Evolutionary conservation across 345 rosid genomes (phyloP), one percentile per base, ranked within the genome.

Genomic region (Eutrema yunnanense): DNA sequence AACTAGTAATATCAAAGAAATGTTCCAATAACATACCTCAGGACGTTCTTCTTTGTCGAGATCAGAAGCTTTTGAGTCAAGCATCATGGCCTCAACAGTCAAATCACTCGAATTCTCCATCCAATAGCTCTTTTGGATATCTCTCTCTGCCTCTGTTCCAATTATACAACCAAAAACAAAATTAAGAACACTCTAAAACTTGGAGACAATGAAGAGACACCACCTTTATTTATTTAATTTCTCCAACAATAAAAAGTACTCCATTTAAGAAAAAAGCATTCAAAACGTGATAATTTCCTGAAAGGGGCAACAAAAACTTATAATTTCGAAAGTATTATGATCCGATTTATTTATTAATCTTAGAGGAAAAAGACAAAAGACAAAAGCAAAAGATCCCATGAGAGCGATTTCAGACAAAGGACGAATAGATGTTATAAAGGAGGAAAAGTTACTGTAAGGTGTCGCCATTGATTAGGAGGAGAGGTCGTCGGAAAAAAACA

Each of bases 11-110:
- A 32, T 1, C 34, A 32, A 32, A 32, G 34, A 32, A 32, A 32
- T 32, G 34, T 32, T 32, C 34, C 1, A 32, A 29, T 6, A 16
- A 50, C n/a, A 38, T 49, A 88, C 97, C 82, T 91, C 93, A 66
- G 96, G 96, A 4, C 96, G 89, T 73, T 89, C 97, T 80, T 91
- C 96, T 48, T 82, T 89, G 87, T 89, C 96, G 9, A 91, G 97
- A 84, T 89, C 91, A 66, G 87, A 69, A 59, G 93, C 97, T 71
- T 81, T 83, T 36, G 97, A 86, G 74, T 89, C 93, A 29, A 91
- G 97, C 93, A 91, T 91, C 97, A 91, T 89, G 7, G 92, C 84
- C 68, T 89, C 91, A 61, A 91, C 82, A 6, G 90, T 86, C 75
- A 91, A 82, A 77, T 86, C 85, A 10, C 63, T 78, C 4, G 91